A percentile compares a stretch with the other conserved stretches of the same genome.
phyloP scores from a whole-genome alignment of 371 early-diverging fungal species.

The Rhizopus delemar region DNA sequence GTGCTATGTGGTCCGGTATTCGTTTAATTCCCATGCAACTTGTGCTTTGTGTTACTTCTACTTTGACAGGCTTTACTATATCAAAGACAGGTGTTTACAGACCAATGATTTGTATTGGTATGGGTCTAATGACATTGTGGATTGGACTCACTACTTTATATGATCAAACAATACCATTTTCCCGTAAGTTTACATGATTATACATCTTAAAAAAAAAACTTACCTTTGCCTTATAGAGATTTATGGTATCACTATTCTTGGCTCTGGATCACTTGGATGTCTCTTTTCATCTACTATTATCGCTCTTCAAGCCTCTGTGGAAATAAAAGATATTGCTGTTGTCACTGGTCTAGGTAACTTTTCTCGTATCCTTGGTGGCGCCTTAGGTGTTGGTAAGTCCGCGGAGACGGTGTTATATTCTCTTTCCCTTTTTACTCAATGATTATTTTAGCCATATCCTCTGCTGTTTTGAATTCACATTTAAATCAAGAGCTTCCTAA shows the following conservation, averaged over 20 bases:
- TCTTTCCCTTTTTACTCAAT: too few species aligned
- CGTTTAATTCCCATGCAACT: slow-evolving; percentile 42
- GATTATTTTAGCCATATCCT: slow-evolving; percentile 31
- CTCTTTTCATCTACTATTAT: slow-evolving; percentile 48
- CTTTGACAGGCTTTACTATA: slow-evolving; percentile 32
- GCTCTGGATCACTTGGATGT: slow-evolving; percentile 25
- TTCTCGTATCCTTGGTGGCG: slow-evolving; percentile 49
- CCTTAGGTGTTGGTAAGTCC: slow-evolving; percentile 33
- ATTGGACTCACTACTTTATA: slow-evolving; percentile 23
- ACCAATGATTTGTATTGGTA: slow-evolving; percentile 36
- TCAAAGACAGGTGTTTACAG: slow-evolving; percentile 42
- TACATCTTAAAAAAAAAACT: not conserved
- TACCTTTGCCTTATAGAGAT: not conserved
- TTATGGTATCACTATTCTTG: slow-evolving; percentile 25
- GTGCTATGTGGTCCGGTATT: slow-evolving; percentile 59
- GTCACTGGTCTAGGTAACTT: slow-evolving; percentile 52
- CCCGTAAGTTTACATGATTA: slow-evolving; percentile 1
- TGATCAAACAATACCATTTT: slow-evolving; percentile 14
- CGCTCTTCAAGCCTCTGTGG: slow-evolving; percentile 47
- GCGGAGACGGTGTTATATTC: too few species aligned
- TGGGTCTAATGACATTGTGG: slow-evolving; percentile 19
- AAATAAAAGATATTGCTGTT: slow-evolving; percentile 46
- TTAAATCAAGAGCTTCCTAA: slow-evolving; percentile 28
- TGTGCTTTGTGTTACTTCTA: slow-evolving; percentile 27
- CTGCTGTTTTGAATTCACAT: slow-evolving; percentile 41